phyloP scores from a whole-genome alignment of 352 stramenopile species.

The Pythium brassicae region DNA sequence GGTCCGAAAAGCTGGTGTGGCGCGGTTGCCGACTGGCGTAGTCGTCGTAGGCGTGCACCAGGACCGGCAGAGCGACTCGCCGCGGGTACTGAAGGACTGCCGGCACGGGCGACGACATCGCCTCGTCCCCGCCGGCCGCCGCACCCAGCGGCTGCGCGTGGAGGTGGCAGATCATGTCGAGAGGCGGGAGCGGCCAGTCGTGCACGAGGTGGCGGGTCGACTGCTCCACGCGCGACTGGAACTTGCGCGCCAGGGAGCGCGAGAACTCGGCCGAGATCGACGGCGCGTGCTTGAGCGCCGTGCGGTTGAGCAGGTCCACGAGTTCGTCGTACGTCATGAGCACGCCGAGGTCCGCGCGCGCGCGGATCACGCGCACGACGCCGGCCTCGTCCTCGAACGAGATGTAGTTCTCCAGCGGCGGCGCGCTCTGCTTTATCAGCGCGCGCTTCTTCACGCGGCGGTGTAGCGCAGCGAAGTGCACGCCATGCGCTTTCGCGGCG shows the following conservation, averaged over 20 bases:
- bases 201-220: conserved; percentile 61
- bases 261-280: conserved; percentile 33
- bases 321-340: conserved; percentile 68
- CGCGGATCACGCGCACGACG: conserved; percentile 63
- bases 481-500: conserved; percentile 50
- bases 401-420: conserved; percentile 48
- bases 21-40: neutral
- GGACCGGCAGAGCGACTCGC: neutral
- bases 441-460: conserved; percentile 65
- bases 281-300: conserved; percentile 51
- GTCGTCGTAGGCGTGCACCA: neutral
- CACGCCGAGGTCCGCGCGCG: conserved; percentile 63
- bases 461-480: conserved; percentile 67
- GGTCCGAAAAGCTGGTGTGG: neutral
- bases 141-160: conserved; percentile 5
- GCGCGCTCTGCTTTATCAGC: conserved; percentile 31
- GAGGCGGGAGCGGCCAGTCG: conserved; percentile 43
- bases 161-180: conserved; percentile 38
- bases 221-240: conserved; percentile 56
- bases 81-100: conserved; percentile 11
- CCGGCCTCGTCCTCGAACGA: conserved; percentile 63
- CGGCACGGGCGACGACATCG: conserved; percentile 2
- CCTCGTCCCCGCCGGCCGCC: conserved; percentile 6
- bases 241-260: conserved; percentile 35
- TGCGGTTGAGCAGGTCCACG: conserved; percentile 54